phyloP scores from a whole-genome alignment of 2,329 filamentous ascomycete genomes.

The Ophiostoma pallidulum region DNA sequence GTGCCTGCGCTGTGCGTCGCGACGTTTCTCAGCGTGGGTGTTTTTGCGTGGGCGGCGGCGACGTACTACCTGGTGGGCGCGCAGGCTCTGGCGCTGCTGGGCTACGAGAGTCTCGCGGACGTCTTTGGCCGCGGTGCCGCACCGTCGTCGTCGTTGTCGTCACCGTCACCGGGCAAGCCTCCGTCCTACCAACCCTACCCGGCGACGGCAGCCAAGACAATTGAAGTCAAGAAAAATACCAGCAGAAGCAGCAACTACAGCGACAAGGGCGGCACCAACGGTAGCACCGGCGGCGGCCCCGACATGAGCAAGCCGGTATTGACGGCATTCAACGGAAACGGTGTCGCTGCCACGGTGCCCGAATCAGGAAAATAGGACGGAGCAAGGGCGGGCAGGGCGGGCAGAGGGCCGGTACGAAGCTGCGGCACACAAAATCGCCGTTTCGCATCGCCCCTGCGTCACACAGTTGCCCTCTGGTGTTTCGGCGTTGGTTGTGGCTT shows the following conservation, averaged over 20 bases:
- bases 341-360: no score
- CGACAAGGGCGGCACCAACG: no score
- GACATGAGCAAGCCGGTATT: no score
- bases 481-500: no score
- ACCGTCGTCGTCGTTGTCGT: not conserved
- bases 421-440: no score
- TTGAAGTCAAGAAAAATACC: not conserved
- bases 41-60: conserved; percentile 12
- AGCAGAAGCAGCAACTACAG: not conserved
- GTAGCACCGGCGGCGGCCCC: no score
- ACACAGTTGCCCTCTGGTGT: no score
- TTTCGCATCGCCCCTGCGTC: no score
- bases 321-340: no score
- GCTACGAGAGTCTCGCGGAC: not conserved
- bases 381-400: no score
- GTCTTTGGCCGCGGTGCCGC: not conserved
- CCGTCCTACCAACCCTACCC: not conserved
- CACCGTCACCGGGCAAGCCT: not conserved
- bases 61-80: conserved; percentile 1
- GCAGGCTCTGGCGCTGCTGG: conserved; percentile 4
- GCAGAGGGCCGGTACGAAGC: no score
- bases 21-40: conserved; percentile 4
- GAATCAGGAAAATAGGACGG: no score
- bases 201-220: not conserved
- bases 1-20: conserved; percentile 14